Evolutionary conservation across 345 rosid genomes (phyloP), one percentile per base, ranked within the genome.

Genomic region (Erysimum cheiranthoides): DNA sequence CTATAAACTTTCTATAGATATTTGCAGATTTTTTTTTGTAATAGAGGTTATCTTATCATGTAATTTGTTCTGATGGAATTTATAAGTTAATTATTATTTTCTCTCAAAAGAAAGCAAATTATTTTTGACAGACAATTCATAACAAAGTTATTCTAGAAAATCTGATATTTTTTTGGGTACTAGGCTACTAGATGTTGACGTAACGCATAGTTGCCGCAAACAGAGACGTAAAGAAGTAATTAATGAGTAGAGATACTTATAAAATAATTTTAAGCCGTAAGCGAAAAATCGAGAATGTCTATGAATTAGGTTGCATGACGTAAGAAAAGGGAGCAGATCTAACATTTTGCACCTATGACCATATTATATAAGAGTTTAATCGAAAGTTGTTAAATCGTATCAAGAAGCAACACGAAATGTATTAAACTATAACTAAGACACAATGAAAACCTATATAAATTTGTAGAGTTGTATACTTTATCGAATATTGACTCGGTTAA

Each of bases 221-320:
- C 65, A 61, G 65, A 69, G 58, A 57, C 62, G 76, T 30, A n/a
- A 47, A 8, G 28, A 47, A 62, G 31, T 13, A 38, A 40, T 60
- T 11, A 62, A 51, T 18, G 17, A 51, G 25, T 14, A 43, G 11
- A 18, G 6, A 53, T 3, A 53, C n/a, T n/a, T 39, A n/a, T 5
- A 2, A 2, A 27, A 27, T 71, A 25, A 25, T 10, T n/a, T 10
- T 6, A 68, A 68, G 10, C 62, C 49, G 47, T 75, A 54, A 61
- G 74, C 62, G 27, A 45, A 62, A 53, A 77, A 54, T 70, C 80
- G 75, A 70, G 53, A 45, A 77, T 70, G 80, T 76, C 53, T 61
- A 53, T 13, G 45, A 68, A 64, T 42, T 21, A 61, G 58, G 75
- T 36, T 13, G 66, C 71, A 47, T 70, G 60, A 63, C 66, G 66